phyloP scores from a whole-genome alignment of 108 stramenopile species.

The Pseudonitzschia delicatissima region DNA sequence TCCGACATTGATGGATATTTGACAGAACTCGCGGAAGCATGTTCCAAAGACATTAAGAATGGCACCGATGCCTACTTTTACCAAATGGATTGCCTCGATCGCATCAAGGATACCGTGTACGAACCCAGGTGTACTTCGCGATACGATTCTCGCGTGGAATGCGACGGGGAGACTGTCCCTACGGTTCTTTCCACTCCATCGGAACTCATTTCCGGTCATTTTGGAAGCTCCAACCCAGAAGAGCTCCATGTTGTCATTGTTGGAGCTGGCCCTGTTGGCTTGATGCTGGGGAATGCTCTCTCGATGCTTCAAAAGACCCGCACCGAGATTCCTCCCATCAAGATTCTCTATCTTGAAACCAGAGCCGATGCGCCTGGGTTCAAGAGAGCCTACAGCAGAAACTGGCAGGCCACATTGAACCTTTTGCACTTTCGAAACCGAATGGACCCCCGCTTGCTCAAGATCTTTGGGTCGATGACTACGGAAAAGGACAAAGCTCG shows the following conservation, averaged over 20 bases:
- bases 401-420: constrained; percentile 16
- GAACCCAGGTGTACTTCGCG: constrained; percentile 24
- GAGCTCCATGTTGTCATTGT: constrained; percentile 25
- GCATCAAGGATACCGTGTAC: constrained; percentile 10
- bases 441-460: constrained; percentile 16
- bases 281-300: constrained; percentile 30
- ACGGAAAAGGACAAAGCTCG: background rate
- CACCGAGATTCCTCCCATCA: constrained; percentile 5
- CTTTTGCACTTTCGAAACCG: background rate
- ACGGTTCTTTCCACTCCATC: background rate
- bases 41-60: background rate
- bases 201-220: background rate
- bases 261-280: constrained; percentile 27
- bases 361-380: constrained; percentile 10
- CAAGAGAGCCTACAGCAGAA: constrained; percentile 19
- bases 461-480: constrained; percentile 8
- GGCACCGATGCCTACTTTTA: background rate
- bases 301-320: background rate
- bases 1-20: constrained; percentile 16
- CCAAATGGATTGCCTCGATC: constrained; percentile 8
- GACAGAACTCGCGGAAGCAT: background rate
- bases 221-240: background rate
- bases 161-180: background rate
- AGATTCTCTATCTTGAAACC: constrained; percentile 19
- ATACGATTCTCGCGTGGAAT: constrained; percentile 17